Conservation (phyloP, 1,139 yeast species). For the Suhomyces bribrorum region DNA sequence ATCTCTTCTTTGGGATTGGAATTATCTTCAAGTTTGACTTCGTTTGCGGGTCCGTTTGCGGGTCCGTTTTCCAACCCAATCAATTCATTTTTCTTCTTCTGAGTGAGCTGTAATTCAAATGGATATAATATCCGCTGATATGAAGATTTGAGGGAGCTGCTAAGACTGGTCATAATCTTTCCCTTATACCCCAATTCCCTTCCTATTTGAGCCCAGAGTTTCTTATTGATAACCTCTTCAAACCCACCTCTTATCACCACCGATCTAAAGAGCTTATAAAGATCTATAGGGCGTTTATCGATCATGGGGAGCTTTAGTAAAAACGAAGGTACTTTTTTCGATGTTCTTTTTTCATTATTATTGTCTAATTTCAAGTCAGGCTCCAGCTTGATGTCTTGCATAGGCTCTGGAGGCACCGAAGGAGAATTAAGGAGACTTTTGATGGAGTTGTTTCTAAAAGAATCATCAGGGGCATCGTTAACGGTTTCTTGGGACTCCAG, state of each 20-base stretch:
- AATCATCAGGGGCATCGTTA: background rate
- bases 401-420: background rate
- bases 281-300: slow-evolving; percentile 57
- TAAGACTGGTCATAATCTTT: slow-evolving; percentile 66
- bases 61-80: slow-evolving; percentile 5
- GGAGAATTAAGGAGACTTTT: slow-evolving; percentile 13
- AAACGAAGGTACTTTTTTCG: slow-evolving; percentile 14
- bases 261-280: slow-evolving; percentile 50
- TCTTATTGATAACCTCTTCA: slow-evolving; percentile 52
- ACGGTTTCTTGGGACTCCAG: background rate
- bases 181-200: slow-evolving; percentile 77
- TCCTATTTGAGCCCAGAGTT: slow-evolving; percentile 68
- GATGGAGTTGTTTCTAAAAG: slow-evolving; percentile 6
- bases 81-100: slow-evolving; percentile 15
- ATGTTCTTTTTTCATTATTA: background rate
- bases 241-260: slow-evolving; percentile 63
- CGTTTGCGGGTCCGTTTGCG: background rate
- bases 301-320: slow-evolving; percentile 48
- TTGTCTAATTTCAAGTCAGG: background rate
- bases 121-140: slow-evolving; percentile 44
- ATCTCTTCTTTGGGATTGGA: background rate
- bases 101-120: slow-evolving; percentile 29
- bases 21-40: background rate
- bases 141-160: slow-evolving; percentile 65
- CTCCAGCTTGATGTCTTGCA: background rate